phyloP scores from a whole-genome alignment of 345 rosid species.

The Acer saccharum region DNA sequence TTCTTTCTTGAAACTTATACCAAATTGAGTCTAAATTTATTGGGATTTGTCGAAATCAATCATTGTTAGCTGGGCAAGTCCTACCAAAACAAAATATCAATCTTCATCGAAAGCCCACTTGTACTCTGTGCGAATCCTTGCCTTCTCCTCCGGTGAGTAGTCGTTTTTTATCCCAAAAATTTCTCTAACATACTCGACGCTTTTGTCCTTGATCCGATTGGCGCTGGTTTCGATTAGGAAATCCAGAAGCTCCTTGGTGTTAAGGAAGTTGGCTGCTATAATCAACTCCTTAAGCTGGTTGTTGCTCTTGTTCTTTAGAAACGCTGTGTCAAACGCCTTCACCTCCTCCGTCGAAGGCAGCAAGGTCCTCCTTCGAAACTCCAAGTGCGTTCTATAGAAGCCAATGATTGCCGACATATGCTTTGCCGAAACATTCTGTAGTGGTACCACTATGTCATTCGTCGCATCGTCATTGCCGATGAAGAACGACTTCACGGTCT shows the following conservation, averaged over 20 bases:
- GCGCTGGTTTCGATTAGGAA: conserved; percentile 30
- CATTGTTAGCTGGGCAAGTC: too few species aligned
- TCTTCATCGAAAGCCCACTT: conserved; percentile 38
- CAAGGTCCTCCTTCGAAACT: neutral
- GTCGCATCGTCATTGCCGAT: conserved; percentile 14
- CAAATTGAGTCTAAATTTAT: too few species aligned
- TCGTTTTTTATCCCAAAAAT: conserved; percentile 42
- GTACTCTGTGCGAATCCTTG: conserved; percentile 12
- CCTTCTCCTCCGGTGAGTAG: conserved; percentile 44
- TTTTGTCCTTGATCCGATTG: conserved; percentile 39
- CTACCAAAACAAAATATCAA: neutral
- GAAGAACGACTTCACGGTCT: conserved; percentile 27
- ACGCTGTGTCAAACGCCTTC: conserved; percentile 12
- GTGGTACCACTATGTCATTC: conserved; percentile 17
- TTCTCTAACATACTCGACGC: conserved; percentile 37
- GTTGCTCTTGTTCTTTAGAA: conserved; percentile 11
- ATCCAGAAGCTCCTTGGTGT: conserved; percentile 33
- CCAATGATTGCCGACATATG: conserved; percentile 15
- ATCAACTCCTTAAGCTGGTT: conserved; percentile 33
- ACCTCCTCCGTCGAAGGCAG: neutral
- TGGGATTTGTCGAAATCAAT: too few species aligned
- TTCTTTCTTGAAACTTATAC: too few species aligned
- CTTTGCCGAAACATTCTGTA: conserved; percentile 29
- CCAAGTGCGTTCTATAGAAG: conserved; percentile 28
- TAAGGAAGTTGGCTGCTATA: conserved; percentile 35